Evolutionary conservation across 2,329 filamentous ascomycete species (phyloP).

Genomic region (Trichoderma atroviride): DNA sequence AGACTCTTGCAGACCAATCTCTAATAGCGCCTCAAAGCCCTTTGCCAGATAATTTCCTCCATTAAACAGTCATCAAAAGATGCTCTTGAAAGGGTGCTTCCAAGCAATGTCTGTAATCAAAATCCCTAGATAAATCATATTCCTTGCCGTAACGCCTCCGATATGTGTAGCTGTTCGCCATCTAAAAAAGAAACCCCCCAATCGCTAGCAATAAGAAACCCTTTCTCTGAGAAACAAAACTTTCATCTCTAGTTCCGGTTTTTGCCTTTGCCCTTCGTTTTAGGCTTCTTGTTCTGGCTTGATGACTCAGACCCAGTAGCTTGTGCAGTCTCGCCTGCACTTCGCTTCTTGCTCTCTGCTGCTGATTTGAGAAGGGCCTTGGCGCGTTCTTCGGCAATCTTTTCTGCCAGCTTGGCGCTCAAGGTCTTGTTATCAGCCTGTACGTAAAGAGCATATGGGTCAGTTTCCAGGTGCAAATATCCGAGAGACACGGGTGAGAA

Average conservation of each 20-base stretch:
- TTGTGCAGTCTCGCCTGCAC: conserved; percentile 40
- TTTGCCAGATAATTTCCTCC: background rate
- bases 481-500: background rate
- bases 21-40: background rate
- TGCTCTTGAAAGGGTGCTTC: background rate
- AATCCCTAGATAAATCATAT: too few relatives aligned
- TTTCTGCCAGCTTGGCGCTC: conserved; percentile 56
- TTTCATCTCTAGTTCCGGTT: background rate
- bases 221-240: background rate
- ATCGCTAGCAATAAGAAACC: background rate
- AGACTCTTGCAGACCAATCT: background rate
- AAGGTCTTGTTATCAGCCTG: conserved; percentile 56
- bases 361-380: conserved; percentile 52
- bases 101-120: background rate
- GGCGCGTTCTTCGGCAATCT: conserved; percentile 59
- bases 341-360: conserved; percentile 50
- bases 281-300: conserved; percentile 41
- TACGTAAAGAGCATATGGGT: conserved; percentile 2
- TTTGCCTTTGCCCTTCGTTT: conserved; percentile 36
- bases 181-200: background rate
- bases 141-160: background rate
- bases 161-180: background rate
- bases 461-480: conserved; percentile 6
- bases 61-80: background rate
- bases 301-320: conserved; percentile 30